Percentiles rank a stretch among this genome's conserved stretches.
These are phyloP conservation scores for Amauroascus niger DNA, from an alignment of 2,329 filamentous ascomycete species.

Conservation along the genomic window DNA sequence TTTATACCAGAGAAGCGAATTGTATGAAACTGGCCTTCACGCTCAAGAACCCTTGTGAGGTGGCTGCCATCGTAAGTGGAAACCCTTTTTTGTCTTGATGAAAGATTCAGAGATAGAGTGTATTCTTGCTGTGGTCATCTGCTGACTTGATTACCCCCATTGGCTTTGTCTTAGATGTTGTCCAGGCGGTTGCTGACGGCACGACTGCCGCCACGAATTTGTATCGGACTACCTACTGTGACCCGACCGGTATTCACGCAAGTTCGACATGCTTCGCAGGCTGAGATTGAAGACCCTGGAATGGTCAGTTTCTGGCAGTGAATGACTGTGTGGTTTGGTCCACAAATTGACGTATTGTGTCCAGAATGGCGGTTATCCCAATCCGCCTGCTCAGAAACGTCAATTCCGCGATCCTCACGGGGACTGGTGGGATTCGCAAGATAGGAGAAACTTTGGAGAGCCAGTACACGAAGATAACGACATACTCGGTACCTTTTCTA, in stretches of 20 bases:
- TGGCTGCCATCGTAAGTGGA: slow-evolving; percentile 9
- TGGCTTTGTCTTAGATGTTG: slow-evolving; percentile 37
- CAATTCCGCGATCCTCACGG: slow-evolving; percentile 86
- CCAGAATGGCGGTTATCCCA: slow-evolving; percentile 41
- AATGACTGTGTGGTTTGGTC: not conserved
- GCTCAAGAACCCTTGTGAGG: not conserved
- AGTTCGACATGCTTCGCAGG: slow-evolving; percentile 31
- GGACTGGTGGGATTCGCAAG: slow-evolving; percentile 96
- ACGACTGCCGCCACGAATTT: slow-evolving; percentile 30
- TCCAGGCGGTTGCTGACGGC: slow-evolving; percentile 37
- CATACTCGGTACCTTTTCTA: slow-evolving; percentile 76
- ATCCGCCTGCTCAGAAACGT: slow-evolving; percentile 60
- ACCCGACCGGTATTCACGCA: slow-evolving; percentile 35
- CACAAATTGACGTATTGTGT: slow-evolving; percentile 14
- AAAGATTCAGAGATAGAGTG: no score
- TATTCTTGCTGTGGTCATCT: slow-evolving; percentile 11
- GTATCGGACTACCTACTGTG: slow-evolving; percentile 23
- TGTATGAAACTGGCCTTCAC: no score
- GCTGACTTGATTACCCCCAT: slow-evolving; percentile 19
- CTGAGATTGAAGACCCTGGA: slow-evolving; percentile 35
- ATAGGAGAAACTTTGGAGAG: slow-evolving; percentile 93
- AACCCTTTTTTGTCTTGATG: no score
- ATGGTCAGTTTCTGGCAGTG: slow-evolving; percentile 29
- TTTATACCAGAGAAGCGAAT: no score
- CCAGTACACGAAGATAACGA: slow-evolving; percentile 96